phyloP scores from a whole-genome alignment of 1,284 basidiomycete species.

The Boletus sp. region DNA sequence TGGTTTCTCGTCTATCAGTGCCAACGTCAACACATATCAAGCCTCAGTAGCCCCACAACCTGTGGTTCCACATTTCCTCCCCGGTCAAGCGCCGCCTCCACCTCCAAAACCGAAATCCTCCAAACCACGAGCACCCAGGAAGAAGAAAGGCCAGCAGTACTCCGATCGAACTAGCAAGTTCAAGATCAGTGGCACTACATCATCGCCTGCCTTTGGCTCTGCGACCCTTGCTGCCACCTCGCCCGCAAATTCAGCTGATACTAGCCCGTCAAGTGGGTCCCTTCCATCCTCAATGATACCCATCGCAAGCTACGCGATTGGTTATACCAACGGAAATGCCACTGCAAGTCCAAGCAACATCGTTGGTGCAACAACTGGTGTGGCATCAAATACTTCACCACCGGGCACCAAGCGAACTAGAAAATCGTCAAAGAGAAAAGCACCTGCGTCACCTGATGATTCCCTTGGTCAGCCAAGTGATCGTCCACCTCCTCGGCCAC shows the following conservation, averaged over 20 bases:
- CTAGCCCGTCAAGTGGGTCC: constrained; percentile 5
- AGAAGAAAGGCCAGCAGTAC: constrained; percentile 25
- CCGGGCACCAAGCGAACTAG: constrained; percentile 10
- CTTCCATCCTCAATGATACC: constrained; percentile 11
- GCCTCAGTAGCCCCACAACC: constrained; percentile 32
- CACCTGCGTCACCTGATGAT: neutral
- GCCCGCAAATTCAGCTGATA: constrained; percentile 6
- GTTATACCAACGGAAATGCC: constrained; percentile 3
- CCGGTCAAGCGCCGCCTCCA: constrained; percentile 44
- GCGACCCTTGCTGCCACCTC: constrained; percentile 22
- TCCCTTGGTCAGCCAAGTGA: neutral
- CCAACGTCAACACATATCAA: constrained; percentile 43
- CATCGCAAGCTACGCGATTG: neutral
- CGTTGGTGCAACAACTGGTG: neutral
- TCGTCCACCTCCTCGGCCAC: constrained; percentile 11
- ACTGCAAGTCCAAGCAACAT: constrained; percentile 1
- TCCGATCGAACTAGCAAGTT: constrained; percentile 27
- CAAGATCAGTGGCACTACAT: constrained; percentile 23
- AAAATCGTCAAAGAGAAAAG: constrained; percentile 15
- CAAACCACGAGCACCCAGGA: constrained; percentile 26
- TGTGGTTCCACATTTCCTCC: constrained; percentile 40
- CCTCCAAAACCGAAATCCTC: constrained; percentile 29
- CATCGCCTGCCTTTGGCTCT: constrained; percentile 25
- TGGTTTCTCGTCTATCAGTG: constrained; percentile 41
- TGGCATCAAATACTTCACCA: neutral